phyloP scores from a whole-genome alignment of 129 eudicot genomes.

The Ambrosia trifida region DNA sequence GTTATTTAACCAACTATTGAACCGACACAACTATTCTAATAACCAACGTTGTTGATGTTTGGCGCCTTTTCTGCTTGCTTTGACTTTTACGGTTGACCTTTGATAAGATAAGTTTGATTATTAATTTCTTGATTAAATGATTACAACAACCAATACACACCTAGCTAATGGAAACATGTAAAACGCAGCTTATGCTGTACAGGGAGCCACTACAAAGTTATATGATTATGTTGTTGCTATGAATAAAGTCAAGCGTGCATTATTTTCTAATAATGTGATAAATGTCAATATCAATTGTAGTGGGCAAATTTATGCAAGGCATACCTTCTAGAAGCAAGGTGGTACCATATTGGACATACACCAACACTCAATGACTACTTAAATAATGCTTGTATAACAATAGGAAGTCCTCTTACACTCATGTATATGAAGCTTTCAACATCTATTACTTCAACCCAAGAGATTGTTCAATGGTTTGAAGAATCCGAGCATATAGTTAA shows the following conservation, averaged over 20 bases:
- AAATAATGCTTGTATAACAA: conserved; percentile 30
- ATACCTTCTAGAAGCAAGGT: conserved; percentile 37
- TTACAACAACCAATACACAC: too few relatives aligned
- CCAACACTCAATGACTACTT: conserved; percentile 41
- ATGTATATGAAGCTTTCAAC: conserved; percentile 23
- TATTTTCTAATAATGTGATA: not conserved
- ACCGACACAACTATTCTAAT: too few relatives aligned
- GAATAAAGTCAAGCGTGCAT: not conserved
- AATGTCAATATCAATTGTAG: conserved; percentile 11
- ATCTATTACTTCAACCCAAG: not conserved
- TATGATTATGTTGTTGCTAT: not conserved
- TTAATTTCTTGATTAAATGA: too few relatives aligned
- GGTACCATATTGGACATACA: conserved; percentile 27
- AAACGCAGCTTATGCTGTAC: too few relatives aligned
- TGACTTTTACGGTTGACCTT: too few relatives aligned
- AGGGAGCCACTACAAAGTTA: not conserved
- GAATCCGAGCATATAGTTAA: conserved; percentile 8
- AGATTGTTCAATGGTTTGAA: conserved; percentile 14
- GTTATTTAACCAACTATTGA: too few relatives aligned
- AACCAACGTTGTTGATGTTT: too few relatives aligned
- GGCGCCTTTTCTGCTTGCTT: too few relatives aligned
- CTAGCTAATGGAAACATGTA: too few relatives aligned
- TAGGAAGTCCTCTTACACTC: conserved; percentile 17
- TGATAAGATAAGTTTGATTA: too few relatives aligned
- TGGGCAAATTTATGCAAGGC: conserved; percentile 41